Base-by-base conservation (phyloP, 345 rosid genomes). In the Tarenaya hassleriana region DNA sequence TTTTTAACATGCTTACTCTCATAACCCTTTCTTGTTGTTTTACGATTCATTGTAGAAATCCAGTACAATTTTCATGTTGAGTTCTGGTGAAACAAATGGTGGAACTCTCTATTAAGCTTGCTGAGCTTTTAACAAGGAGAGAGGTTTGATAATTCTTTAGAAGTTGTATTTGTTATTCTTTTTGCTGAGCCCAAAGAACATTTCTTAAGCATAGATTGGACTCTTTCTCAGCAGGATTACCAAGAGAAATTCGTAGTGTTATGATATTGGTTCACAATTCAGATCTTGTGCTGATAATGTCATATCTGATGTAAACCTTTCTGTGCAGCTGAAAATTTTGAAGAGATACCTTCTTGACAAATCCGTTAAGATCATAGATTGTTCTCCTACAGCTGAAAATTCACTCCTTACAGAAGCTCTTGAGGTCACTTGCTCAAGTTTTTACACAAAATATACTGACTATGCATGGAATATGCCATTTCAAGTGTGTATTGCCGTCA, bases 71-170 rank as follows among this genome's bases (percentile, higher is more conserved):
- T n/a, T n/a, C n/a, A n/a, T n/a, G n/a, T 61, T n/a, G n/a, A 47
- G n/a, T n/a, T n/a, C 56, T 87, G 96, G 87, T 86, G 94, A 82
- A 75, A 70, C 92, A 87, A 67, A 78, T 91, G 89, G 98, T 87
- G 62, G 98, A 91, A 58, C 69, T 87, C n/a, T n/a, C 53, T 60
- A 91, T 91, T 69, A 91, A 82, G 71, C 92, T 91, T 63, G 98
- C 98, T 35, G 96, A 91, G 66, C 82, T 87, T 50, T 96, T 87
- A 70, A 87, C 92, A 46, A 80, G 77, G 73, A 91, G 83, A 82
- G 96, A 91, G 98, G 98, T 91, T 56, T 19, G 53, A 57, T 57
- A 10, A 14, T 19, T n/a, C 27, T 14, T 27, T 33, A 41, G 44
- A 24, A 38, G n/a, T 58, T 38, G 34, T 33, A 11, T 59, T 59